Evolutionary conservation across 179 eudicot species (phyloP).

Genomic region (Carnegiea gigantea): DNA sequence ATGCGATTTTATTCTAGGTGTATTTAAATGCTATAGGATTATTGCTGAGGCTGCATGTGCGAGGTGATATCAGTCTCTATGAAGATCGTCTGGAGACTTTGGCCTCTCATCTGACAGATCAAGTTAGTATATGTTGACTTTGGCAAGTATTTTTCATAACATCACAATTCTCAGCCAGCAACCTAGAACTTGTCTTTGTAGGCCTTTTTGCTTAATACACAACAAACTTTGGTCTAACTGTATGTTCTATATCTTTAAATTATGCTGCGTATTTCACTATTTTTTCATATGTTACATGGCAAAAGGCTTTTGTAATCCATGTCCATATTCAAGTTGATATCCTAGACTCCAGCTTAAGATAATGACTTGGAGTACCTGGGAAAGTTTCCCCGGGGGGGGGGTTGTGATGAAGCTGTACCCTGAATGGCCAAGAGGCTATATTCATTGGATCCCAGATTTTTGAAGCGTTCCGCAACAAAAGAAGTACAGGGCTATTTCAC

Average conservation of each 20-base stretch:
- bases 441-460: too few relatives aligned
- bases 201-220: not conserved
- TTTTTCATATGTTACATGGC: too few relatives aligned
- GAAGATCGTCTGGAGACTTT: constrained; percentile 58
- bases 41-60: constrained; percentile 63
- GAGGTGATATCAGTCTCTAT: constrained; percentile 52
- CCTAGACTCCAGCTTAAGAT: not conserved
- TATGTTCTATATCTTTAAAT: too few relatives aligned
- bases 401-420: too few relatives aligned
- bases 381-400: too few relatives aligned
- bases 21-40: constrained; percentile 77
- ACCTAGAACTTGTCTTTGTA: not conserved
- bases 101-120: constrained; percentile 53
- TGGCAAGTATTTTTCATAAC: not conserved
- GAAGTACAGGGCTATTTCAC: too few relatives aligned
- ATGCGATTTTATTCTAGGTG: constrained; percentile 42
- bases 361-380: not conserved
- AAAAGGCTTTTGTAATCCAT: too few relatives aligned
- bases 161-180: not conserved
- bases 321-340: too few relatives aligned
- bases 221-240: too few relatives aligned
- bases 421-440: too few relatives aligned
- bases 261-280: too few relatives aligned
- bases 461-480: too few relatives aligned
- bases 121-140: constrained; percentile 47